phyloP scores from a whole-genome alignment of 2,329 filamentous ascomycete species.

The Coccinonectria pachysandricola region DNA sequence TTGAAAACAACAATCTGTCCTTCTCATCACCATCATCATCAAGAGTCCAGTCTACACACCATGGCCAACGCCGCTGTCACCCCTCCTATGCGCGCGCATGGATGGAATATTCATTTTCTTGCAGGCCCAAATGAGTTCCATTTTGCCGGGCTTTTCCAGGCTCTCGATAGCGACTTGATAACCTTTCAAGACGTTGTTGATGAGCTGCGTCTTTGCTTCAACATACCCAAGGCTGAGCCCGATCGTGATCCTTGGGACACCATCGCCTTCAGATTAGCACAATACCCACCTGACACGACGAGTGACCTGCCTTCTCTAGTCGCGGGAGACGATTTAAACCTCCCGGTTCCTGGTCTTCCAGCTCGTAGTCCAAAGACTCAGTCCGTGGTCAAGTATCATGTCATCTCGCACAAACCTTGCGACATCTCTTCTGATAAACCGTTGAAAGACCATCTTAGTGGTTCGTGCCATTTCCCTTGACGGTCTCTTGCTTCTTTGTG shows the following conservation, averaged over 20 bases:
- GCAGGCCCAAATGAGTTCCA: slow-evolving; percentile 1
- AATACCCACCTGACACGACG: too few species aligned
- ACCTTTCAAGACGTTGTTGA: slow-evolving; percentile 3
- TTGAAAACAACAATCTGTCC: too few species aligned
- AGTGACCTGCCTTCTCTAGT: too few species aligned
- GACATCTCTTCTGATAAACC: neutral
- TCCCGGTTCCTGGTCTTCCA: too few species aligned
- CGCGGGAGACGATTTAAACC: too few species aligned
- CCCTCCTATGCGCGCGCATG: slow-evolving; percentile 3
- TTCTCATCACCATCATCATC: too few species aligned
- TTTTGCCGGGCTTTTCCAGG: too few species aligned
- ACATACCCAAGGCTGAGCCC: neutral
- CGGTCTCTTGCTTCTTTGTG: too few species aligned
- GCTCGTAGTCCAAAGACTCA: too few species aligned
- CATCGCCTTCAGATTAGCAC: neutral
- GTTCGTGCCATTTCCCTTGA: too few species aligned
- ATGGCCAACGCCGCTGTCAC: slow-evolving; percentile 3
- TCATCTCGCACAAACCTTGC: neutral
- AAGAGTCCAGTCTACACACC: slow-evolving; percentile 8
- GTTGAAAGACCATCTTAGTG: neutral
- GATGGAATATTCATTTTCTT: slow-evolving; percentile 6
- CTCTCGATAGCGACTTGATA: too few species aligned
- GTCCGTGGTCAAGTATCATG: neutral
- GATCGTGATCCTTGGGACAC: neutral
- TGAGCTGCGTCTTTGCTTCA: slow-evolving; percentile 3